Evolutionary conservation across 371 early-diverging fungal species (phyloP).

Genomic region (Amoeboaphelidium protococcarum): DNA sequence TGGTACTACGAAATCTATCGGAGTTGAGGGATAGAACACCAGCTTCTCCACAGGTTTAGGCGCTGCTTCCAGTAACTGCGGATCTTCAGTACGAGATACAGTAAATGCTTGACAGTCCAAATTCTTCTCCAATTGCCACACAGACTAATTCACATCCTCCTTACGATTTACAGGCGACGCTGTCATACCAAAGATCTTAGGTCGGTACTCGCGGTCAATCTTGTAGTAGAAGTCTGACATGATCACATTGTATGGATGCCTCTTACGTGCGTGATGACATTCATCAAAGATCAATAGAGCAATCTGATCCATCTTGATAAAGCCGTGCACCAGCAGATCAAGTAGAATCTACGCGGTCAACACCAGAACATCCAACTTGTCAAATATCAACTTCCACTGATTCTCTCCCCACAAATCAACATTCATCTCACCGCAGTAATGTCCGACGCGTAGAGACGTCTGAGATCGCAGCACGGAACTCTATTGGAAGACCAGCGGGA

Average conservation of each 20-base stretch:
- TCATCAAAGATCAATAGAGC: constrained; percentile 70
- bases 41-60: not conserved
- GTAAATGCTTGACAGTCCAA: not conserved
- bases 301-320: constrained; percentile 32
- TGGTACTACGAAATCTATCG: no score
- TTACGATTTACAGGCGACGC: constrained; percentile 15
- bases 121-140: not conserved
- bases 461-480: constrained; percentile 32
- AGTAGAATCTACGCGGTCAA: constrained; percentile 66
- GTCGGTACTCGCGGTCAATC: constrained; percentile 20
- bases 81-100: not conserved
- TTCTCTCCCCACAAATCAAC: constrained; percentile 27
- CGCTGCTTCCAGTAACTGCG: not conserved
- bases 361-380: constrained; percentile 38
- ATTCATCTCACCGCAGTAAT: constrained; percentile 35
- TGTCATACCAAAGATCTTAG: constrained; percentile 76
- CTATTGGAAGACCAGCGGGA: constrained; percentile 65
- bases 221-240: constrained; percentile 52
- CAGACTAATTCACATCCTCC: not conserved
- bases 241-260: constrained; percentile 51
- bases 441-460: constrained; percentile 24
- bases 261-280: constrained; percentile 61
- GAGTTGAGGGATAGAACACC: no score
- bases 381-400: constrained; percentile 26
- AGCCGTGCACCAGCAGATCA: constrained; percentile 39